Conservation (phyloP, 2,329 filamentous ascomycete species). For the Cladosporium sp. region DNA sequence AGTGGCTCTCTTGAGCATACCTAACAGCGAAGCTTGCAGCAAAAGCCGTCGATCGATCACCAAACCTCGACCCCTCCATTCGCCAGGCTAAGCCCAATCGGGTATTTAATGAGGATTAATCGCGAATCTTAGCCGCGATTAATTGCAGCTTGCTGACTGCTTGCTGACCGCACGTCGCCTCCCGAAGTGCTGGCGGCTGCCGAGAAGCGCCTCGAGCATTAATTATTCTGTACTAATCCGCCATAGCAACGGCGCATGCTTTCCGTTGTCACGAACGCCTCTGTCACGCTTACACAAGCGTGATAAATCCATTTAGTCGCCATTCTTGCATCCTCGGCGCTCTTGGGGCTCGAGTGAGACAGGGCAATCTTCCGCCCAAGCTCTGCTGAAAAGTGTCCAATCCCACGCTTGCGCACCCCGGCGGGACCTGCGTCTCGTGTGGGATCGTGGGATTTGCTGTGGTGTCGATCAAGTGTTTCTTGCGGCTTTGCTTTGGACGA, state of each 20-base stretch:
- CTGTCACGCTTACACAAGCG: slow-evolving; percentile 17
- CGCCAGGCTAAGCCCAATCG: neutral
- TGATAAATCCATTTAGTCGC: slow-evolving; percentile 16
- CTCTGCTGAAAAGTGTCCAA: neutral
- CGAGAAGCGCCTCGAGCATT: neutral
- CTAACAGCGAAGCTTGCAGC: neutral
- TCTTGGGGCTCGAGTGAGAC: neutral
- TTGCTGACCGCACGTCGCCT: slow-evolving; percentile 8
- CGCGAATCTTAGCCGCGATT: neutral
- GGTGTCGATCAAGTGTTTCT: neutral
- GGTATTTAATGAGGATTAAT: slow-evolving; percentile 1
- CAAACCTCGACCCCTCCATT: slow-evolving; percentile 8
- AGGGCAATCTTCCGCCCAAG: neutral
- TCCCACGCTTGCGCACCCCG: neutral
- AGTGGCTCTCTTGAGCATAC: neutral
- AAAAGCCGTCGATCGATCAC: neutral
- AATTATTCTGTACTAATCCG: slow-evolving; percentile 3
- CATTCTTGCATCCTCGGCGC: neutral
- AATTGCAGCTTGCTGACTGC: slow-evolving; percentile 3
- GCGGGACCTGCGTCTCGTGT: neutral
- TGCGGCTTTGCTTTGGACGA: neutral
- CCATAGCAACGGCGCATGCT: slow-evolving; percentile 11
- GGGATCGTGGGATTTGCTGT: neutral
- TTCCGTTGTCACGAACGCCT: slow-evolving; percentile 7
- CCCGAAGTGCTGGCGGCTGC: neutral